Percentiles rank a stretch among this genome's conserved stretches.
Conservation (phyloP, 2,329 filamentous ascomycete genomes). For the Fusarium sp. region DNA sequence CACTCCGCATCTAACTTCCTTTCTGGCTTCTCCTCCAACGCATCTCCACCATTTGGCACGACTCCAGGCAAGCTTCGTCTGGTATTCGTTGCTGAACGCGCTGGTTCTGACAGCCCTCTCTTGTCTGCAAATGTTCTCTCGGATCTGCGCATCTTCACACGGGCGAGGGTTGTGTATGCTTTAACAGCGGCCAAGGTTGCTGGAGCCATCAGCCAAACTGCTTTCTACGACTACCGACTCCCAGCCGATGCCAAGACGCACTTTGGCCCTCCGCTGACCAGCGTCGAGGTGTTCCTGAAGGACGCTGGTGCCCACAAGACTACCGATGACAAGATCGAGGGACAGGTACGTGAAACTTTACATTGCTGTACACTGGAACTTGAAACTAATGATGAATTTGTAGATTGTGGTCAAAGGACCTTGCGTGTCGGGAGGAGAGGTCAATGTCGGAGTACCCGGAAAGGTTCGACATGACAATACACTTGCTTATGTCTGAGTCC, state of each 20-base stretch:
- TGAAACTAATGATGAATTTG: constrained; percentile 20
- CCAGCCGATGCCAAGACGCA: constrained; percentile 63
- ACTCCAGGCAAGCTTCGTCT: constrained; percentile 82
- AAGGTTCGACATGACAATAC: constrained; percentile 80
- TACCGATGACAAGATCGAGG: constrained; percentile 70
- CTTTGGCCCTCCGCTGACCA: constrained; percentile 85
- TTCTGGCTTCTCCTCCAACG: constrained; percentile 67
- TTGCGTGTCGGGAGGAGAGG: constrained; percentile 76
- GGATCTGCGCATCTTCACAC: constrained; percentile 84
- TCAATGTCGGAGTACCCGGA: constrained; percentile 72
- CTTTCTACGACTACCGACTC: constrained; percentile 86
- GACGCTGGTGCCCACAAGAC: constrained; percentile 72
- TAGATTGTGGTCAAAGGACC: constrained; percentile 80
- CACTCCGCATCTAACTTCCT: constrained; percentile 70
- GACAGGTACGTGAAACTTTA: constrained; percentile 66
- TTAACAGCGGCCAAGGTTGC: constrained; percentile 86
- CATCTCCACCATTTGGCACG: constrained; percentile 69
- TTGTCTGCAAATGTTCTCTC: constrained; percentile 79
- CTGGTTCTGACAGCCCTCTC: constrained; percentile 70
- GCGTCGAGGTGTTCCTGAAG: constrained; percentile 80
- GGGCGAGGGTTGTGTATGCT: constrained; percentile 85
- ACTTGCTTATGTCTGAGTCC: constrained; percentile 65
- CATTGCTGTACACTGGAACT: too few species aligned
- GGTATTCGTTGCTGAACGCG: constrained; percentile 81
- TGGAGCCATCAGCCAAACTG: constrained; percentile 88